A percentile compares a stretch with the other conserved stretches of the same genome.
Evolutionary conservation across 228 moss, liverwort and hornwort species (phyloP).

Genomic region (Sphagnum fallax): DNA sequence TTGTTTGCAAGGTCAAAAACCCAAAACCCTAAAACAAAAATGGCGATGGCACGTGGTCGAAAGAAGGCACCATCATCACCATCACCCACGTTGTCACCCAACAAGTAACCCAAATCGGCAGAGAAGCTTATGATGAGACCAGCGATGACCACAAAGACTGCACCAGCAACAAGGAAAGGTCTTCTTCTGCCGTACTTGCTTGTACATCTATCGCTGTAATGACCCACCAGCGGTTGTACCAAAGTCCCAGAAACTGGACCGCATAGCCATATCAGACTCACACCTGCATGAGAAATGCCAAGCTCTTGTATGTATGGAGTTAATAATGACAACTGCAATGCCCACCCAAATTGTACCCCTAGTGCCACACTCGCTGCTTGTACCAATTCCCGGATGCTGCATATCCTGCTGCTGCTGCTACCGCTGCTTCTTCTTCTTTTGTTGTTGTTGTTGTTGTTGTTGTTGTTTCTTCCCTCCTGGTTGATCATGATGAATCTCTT

Average conservation of each 20-base stretch:
- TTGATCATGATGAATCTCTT: no score
- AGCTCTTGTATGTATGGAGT: constrained; percentile 45
- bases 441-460: no score
- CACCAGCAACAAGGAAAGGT: constrained; percentile 29
- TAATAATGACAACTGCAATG: constrained; percentile 3
- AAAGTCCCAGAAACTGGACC: constrained; percentile 45
- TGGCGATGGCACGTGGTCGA: constrained; percentile 21
- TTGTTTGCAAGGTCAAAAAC: constrained; percentile 46
- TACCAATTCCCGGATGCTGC: not conserved
- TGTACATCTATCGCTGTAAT: constrained; percentile 41
- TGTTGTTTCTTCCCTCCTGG: no score
- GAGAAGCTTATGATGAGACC: constrained; percentile 23
- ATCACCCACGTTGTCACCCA: constrained; percentile 17
- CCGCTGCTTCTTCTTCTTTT: no score
- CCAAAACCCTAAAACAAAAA: constrained; percentile 46
- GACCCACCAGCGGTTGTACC: constrained; percentile 43
- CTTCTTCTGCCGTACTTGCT: constrained; percentile 34
- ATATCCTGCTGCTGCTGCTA: no score
- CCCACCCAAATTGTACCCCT: not conserved
- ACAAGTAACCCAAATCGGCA: constrained; percentile 28
- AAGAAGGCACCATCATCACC: no score
- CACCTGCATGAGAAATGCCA: constrained; percentile 40
- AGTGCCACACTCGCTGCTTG: constrained; percentile 1
- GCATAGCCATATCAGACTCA: constrained; percentile 47
- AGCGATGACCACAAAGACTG: constrained; percentile 23